Base-by-base conservation (phyloP, 2,329 filamentous ascomycete genomes). In the Colletotrichum nymphaeae region DNA sequence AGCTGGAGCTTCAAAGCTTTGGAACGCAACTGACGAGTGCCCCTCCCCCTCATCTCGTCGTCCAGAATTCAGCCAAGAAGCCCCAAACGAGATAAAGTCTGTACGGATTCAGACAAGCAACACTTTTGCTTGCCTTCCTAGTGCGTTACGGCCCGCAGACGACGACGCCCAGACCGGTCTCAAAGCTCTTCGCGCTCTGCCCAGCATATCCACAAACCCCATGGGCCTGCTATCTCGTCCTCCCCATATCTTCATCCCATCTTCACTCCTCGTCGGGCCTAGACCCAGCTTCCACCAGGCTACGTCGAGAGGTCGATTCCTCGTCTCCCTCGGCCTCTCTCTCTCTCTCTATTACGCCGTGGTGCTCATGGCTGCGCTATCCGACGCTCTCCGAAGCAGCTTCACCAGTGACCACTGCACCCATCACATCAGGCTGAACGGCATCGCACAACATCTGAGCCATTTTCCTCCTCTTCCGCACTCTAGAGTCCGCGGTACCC, bases 401-500 rank as follows among this genome's bases (percentile, higher is more conserved):
- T n/a, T 49, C 42, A 49, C 42, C 11, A 35, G 32, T 35, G 32
- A 35, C 32, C 42, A 11, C 19, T 3, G 19, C n/a, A 22, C 8
- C 49, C 62, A n/a, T 24, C 63, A 63, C 58, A 70, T 73, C 67
- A 70, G 70, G 42, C 60, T 62, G 70, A 73, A 73, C 67, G 60
- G 67, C 55, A 5, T 30, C 24, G 26, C 55, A 22, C 24, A 9
- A 32, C 46, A 73, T 42, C 46, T 70, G 70, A 73, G 70, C 56
- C 70, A 70, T 73, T 70, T 70, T 57, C 35, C 30, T 6, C 19
- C 14, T 14, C 37, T 66, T 49, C n/a, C 14, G 22, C 35, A 35
- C 32, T 35, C 32, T 35, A 12, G 30, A 30, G 30, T 26, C 24
- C 9, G 2, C 14, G 35, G 49, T 14, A 19, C 24, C 62, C 62